A percentile compares a stretch with the other conserved stretches of the same genome.
phyloP scores from a whole-genome alignment of 139 green algal genomes.

The Auxenochlorella protothecoides region DNA sequence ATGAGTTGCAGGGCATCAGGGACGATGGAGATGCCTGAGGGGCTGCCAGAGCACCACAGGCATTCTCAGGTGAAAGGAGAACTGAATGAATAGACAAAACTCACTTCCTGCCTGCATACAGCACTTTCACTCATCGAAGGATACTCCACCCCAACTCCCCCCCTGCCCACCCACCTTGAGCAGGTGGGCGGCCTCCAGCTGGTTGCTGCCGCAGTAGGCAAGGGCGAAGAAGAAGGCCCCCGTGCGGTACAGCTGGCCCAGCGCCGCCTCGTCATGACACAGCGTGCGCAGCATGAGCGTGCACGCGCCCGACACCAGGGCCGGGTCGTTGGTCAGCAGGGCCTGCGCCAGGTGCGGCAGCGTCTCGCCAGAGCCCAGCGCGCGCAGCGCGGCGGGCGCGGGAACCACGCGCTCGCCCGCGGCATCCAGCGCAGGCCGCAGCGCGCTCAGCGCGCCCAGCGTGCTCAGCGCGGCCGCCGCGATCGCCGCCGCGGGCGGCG shows the following conservation, averaged over 20 bases:
- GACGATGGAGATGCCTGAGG: too few species aligned
- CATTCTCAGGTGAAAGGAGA: too few species aligned
- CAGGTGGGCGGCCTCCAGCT: constrained; percentile 52
- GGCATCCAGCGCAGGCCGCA: constrained; percentile 9
- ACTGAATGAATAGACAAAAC: too few species aligned
- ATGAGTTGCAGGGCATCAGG: too few species aligned
- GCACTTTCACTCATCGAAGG: neutral
- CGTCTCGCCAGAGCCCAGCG: constrained; percentile 4
- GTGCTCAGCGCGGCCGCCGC: constrained; percentile 31
- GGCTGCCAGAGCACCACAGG: too few species aligned
- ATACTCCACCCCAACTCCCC: neutral
- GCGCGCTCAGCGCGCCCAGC: constrained; percentile 47
- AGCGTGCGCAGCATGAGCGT: constrained; percentile 55
- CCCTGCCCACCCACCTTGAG: constrained; percentile 28
- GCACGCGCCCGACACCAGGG: constrained; percentile 50
- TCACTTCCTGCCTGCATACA: neutral
- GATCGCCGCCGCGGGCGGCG: too few species aligned
- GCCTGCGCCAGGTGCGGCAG: constrained; percentile 46
- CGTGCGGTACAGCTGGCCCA: constrained; percentile 71
- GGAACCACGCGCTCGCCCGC: constrained; percentile 16
- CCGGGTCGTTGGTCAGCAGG: constrained; percentile 66
- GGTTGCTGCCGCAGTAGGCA: constrained; percentile 77
- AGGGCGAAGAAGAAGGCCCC: constrained; percentile 81
- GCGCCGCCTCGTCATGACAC: constrained; percentile 40
- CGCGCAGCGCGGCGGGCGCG: constrained; percentile 29